A percentile compares a stretch with the other conserved stretches of the same genome.
Evolutionary conservation across 441 rosid species (phyloP).

Genomic region (Hypseocharis bilobata): DNA sequence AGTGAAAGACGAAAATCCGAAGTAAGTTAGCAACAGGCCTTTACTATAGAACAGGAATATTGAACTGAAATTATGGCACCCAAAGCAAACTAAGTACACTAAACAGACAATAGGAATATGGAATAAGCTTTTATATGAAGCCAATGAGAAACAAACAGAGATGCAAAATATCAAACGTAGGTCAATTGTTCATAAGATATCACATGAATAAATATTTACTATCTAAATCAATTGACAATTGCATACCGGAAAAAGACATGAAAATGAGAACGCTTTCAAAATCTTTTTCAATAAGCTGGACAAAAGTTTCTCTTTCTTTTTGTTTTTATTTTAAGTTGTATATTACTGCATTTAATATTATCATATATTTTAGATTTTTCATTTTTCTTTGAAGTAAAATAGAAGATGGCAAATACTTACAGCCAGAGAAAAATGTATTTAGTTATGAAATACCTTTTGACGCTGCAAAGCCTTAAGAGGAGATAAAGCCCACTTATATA

Average conservation of each 20-base stretch:
- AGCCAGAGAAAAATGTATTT: neutral
- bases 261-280: neutral
- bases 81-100: neutral
- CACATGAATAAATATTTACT: neutral
- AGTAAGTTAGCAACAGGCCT: neutral
- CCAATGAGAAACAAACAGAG: neutral
- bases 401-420: neutral
- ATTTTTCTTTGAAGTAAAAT: neutral
- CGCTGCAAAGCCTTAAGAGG: slow-evolving; percentile 97
- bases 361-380: neutral
- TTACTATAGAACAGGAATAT: neutral
- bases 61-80: neutral
- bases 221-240: neutral
- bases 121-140: neutral
- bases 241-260: neutral
- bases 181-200: neutral
- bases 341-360: neutral
- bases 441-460: slow-evolving; percentile 60
- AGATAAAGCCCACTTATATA: slow-evolving; percentile 95
- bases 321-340: no score
- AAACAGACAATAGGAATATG: neutral
- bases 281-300: neutral
- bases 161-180: neutral
- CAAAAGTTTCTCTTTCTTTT: neutral
- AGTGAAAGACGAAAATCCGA: neutral